Conservation (phyloP, 768 basidiomycete genomes). For the Nidula microcarpa region DNA sequence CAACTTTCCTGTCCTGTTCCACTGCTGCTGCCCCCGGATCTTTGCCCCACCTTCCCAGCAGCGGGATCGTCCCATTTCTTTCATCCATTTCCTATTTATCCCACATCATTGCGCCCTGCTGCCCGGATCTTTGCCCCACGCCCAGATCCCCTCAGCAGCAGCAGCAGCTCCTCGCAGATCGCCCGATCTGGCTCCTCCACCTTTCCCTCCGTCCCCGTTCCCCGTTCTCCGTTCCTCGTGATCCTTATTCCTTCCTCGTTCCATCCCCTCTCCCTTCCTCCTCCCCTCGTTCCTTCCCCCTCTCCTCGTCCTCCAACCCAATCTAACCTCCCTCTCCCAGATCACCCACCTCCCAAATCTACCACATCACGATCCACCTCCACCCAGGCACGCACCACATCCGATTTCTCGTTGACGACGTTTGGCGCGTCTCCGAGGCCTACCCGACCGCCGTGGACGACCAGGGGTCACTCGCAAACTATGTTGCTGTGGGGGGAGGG, state of each 20-base stretch:
- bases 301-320: neutral
- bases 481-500: constrained; percentile 54
- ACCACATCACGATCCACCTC: constrained; percentile 42
- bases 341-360: constrained; percentile 26
- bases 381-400: constrained; percentile 91
- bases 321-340: constrained; percentile 7
- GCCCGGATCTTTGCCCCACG: too few relatives aligned
- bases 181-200: too few relatives aligned
- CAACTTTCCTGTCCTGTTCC: too few relatives aligned
- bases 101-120: neutral
- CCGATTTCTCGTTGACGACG: constrained; percentile 92
- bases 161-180: too few relatives aligned
- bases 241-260: neutral
- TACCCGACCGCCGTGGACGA: constrained; percentile 88
- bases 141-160: too few relatives aligned
- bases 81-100: neutral
- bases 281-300: neutral
- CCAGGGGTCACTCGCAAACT: constrained; percentile 92
- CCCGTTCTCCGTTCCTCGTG: neutral
- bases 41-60: too few relatives aligned
- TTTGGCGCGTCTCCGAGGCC: constrained; percentile 75
- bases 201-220: too few relatives aligned
- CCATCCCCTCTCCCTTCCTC: neutral
- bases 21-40: too few relatives aligned
- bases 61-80: neutral